Base-by-base conservation (phyloP, 306 rosid genomes). In the Dalbergia cultrata region DNA sequence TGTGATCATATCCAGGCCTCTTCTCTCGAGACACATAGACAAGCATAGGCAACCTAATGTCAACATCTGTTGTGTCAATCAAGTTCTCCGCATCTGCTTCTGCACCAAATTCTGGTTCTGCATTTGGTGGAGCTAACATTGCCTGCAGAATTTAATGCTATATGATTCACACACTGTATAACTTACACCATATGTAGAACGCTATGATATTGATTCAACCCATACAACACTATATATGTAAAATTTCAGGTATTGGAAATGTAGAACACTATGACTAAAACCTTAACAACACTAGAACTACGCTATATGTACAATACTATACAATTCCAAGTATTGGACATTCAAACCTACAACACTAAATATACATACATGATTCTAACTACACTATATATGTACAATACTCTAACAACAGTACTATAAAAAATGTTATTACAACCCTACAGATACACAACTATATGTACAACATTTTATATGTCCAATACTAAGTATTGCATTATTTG, bases 1-100 rank as follows among this genome's bases (percentile, higher is more conserved):
- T 93, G 85, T 93, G 97, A 79, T 93, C 97, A 57, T 88, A 93
- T 26, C 86, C 92, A 0, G 97, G 90, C 77, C 97, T 81, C 89
- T 93, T 93, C 86, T 93, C 97, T 0, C 97, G 92, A 19, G 97
- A 93, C 68, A 93, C 94, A 10, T 93, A 93, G 41, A 91, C 97
- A 73, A 93, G 86, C 97, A 93, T 85, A 3, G 97, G 97, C 82
- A 93, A 65, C 78, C 97, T 84, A 74, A 85, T 85, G 74, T 93
- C 97, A 80, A 87, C 92, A 41, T 85, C 90, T 43, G 90, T 83
- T 68, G 93, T 82, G 85, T 91, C 97, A 49, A 91, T 90, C 85
- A 93, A 83, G 88, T 88, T 90, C 61, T 84, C 85, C 16, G 82
- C 94, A 67, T 91, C 92, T 7, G 87, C 89, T 86, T 87, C 89